Evolutionary conservation across 805 yeast species (phyloP), one percentile per base, ranked within the genome.

Genomic region (Candida sphagnicola): DNA sequence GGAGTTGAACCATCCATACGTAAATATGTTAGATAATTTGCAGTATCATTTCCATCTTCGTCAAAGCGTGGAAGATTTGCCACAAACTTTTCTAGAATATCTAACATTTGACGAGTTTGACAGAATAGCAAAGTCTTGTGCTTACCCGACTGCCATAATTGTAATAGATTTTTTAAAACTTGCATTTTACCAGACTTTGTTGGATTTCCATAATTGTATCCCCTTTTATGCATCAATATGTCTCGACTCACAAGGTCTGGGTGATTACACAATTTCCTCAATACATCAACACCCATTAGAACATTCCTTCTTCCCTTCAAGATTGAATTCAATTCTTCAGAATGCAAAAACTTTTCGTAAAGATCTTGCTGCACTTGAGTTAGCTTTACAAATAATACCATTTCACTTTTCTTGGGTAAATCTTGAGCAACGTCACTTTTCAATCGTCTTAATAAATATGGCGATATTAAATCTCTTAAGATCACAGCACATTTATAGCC

Each of bases 1-100:
- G 86, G 82, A 0, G 98, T 93, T 0, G 90, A 71, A 1, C 99
- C 99, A 59, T 93, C 98, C 99, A 93, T 93, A 40, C 96, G 68
- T 49, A 91, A 60, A 58, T 75, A 89, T 4, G 60, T 67, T 38
- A 78, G 65, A 2, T 38, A 47, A 14, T 38, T 35, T 19, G 21
- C 38, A 11, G 25, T 35, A 16, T 40, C 37, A 14, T 36, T 41
- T 16, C 48, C 39, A 13, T 40, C 39, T 23, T 36, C 42, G 32
- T 53, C 48, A 3, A 57, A 39, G 2, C 18, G 45, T 61, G 65
- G 40, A 70, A 65, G 13, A 50, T 63, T 18, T 54, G 55, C 48
- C 11, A 89, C 59, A 50, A 88, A 85, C 19, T 66, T 71, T 54
- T 91, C 91, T 38, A 93, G 58, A 37, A 93, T 90, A 51, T 85